These are phyloP conservation scores for Cladophialophora psammophila DNA, from an alignment of 2,329 filamentous ascomycete genomes.

Conservation along the genomic window DNA sequence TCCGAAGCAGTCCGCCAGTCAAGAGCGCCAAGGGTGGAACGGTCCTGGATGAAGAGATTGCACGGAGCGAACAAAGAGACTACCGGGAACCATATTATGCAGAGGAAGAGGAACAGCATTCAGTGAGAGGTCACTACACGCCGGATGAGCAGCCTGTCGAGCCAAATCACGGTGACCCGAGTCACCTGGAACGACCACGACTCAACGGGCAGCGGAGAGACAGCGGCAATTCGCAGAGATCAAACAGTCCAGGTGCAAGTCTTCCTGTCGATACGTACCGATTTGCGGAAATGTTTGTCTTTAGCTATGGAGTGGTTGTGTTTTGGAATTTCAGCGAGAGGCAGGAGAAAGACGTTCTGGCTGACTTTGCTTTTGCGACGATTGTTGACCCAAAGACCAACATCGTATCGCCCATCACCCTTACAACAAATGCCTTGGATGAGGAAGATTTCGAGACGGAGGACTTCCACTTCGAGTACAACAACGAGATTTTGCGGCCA, in stretches of 20 bases:
- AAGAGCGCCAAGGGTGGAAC: constrained; percentile 94
- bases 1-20: constrained; percentile 87
- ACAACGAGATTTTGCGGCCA: constrained; percentile 80
- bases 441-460: constrained; percentile 96
- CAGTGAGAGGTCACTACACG: constrained; percentile 48
- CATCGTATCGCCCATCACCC: constrained; percentile 57
- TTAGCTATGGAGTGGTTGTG: constrained; percentile 94
- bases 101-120: constrained; percentile 65
- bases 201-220: constrained; percentile 43
- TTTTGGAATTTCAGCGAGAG: constrained; percentile 99
- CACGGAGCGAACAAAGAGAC: constrained; percentile 86
- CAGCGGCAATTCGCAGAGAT: constrained; percentile 46
- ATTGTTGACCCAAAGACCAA: constrained; percentile 43
- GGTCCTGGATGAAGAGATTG: constrained; percentile 92
- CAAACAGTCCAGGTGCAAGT: constrained; percentile 57
- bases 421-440: constrained; percentile 80
- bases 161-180: constrained; percentile 32
- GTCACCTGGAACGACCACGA: constrained; percentile 43
- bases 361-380: constrained; percentile 81
- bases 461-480: constrained; percentile 99
- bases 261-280: constrained; percentile 74
- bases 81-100: constrained; percentile 92
- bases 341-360: constrained; percentile 95
- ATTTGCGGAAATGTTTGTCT: constrained; percentile 96
- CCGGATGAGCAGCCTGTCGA: constrained; percentile 45